Conservation (phyloP, 306 rosid species). For the Ceratonia siliqua region DNA sequence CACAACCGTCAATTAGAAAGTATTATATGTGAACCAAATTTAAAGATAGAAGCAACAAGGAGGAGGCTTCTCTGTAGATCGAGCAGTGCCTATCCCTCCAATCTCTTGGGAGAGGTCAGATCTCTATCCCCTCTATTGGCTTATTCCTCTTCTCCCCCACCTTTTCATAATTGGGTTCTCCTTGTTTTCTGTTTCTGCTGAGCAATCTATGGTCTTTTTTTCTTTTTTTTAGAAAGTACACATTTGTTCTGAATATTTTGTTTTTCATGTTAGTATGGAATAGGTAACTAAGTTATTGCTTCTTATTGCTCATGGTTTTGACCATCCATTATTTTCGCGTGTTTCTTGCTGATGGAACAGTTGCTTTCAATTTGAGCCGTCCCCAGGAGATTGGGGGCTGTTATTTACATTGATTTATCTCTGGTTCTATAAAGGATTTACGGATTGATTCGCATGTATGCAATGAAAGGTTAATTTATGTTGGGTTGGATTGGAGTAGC, state of each 20-base stretch:
- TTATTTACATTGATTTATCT: not conserved
- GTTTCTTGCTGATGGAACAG: too few species aligned
- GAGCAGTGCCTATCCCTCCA: constrained; percentile 3
- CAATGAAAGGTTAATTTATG: too few species aligned
- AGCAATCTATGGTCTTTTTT: not conserved
- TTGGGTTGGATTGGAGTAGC: not conserved
- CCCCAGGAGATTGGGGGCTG: too few species aligned
- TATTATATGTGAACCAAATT: too few species aligned
- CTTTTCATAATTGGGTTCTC: constrained; percentile 5
- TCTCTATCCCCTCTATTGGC: constrained; percentile 3
- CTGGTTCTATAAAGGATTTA: not conserved
- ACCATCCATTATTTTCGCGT: too few species aligned
- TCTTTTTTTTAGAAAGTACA: not conserved
- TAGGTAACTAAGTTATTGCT: not conserved
- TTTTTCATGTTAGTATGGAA: not conserved
- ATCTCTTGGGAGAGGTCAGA: constrained; percentile 46
- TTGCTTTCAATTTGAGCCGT: too few species aligned
- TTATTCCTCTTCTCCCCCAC: not conserved
- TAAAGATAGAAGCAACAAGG: too few species aligned
- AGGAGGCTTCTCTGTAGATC: not conserved
- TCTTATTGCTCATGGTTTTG: not conserved
- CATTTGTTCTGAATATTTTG: not conserved
- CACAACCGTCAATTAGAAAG: too few species aligned
- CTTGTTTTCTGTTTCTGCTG: constrained; percentile 9
- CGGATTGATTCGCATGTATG: not conserved